These are phyloP conservation scores for Phytophthora vignae DNA, from an alignment of 352 stramenopile species.

Conservation along the genomic window DNA sequence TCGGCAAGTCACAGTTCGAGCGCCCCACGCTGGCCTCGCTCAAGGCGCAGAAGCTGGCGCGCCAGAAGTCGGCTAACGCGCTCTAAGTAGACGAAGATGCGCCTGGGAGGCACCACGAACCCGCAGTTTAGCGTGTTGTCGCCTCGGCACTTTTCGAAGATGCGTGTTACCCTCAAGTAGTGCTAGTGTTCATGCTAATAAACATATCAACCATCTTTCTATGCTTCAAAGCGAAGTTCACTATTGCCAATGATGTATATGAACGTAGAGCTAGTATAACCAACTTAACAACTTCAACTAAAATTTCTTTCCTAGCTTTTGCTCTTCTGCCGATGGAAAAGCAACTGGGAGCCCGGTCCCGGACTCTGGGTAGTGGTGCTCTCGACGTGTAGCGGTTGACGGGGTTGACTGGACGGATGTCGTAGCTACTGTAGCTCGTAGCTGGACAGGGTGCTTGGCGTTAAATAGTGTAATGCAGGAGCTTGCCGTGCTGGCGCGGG, in stretches of 20 bases:
- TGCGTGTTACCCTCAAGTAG: conserved; percentile 32
- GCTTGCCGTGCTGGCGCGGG: background rate
- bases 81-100: conserved; percentile 45
- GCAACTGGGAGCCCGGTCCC: no score
- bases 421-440: conserved; percentile 12
- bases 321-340: conserved; percentile 30
- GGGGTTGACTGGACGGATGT: conserved; percentile 22
- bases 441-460: conserved; percentile 12
- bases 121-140: conserved; percentile 26
- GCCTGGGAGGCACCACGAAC: conserved; percentile 14
- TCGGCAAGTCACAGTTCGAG: conserved; percentile 89
- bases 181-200: conserved; percentile 35
- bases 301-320: conserved; percentile 9
- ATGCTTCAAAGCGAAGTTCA: no score
- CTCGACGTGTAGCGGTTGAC: conserved; percentile 21
- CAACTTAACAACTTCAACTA: conserved; percentile 12
- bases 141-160: conserved; percentile 19
- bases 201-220: conserved; percentile 35
- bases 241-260: no score
- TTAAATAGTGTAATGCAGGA: conserved; percentile 35
- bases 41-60: conserved; percentile 84
- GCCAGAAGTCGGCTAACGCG: conserved; percentile 61
- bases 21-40: conserved; percentile 85
- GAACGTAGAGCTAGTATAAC: no score
- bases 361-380: conserved; percentile 19